Evolutionary conservation across 83 land plant species (phyloP).

Genomic region (Thuja plicata): DNA sequence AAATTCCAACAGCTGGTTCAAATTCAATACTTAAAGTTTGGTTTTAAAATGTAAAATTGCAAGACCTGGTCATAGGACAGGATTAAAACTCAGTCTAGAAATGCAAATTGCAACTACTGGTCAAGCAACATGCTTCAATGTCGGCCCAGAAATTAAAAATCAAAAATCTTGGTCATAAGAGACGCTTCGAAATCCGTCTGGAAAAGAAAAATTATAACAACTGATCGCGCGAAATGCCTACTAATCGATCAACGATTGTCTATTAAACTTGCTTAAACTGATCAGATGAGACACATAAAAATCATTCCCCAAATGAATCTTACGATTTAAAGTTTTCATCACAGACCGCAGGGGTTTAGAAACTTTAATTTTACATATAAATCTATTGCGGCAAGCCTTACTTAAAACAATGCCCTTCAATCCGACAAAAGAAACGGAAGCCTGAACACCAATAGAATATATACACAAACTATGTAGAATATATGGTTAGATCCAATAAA

Average conservation of each 20-base stretch:
- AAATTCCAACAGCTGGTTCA: no score
- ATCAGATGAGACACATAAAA: not conserved
- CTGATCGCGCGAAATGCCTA: not conserved
- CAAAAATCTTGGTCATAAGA: not conserved
- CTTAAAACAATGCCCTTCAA: not conserved
- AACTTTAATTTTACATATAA: not conserved
- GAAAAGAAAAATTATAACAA: not conserved
- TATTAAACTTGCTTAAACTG: not conserved
- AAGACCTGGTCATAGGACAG: not conserved
- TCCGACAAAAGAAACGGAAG: not conserved
- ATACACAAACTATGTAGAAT: not conserved
- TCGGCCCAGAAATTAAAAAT: not conserved
- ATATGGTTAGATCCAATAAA: not conserved
- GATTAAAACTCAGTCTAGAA: not conserved
- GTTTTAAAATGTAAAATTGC: no score
- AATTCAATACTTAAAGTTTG: no score
- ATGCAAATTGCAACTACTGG: not conserved
- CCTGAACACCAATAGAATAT: not conserved
- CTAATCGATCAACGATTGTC: not conserved
- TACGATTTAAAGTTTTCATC: not conserved
- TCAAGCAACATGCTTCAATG: not conserved
- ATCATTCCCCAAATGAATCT: not conserved
- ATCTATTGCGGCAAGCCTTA: not conserved
- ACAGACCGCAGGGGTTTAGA: not conserved
- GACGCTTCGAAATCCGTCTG: not conserved